These are phyloP conservation scores for Phoma sp. DNA, from an alignment of 2,329 filamentous ascomycete genomes.

Conservation along the genomic window DNA sequence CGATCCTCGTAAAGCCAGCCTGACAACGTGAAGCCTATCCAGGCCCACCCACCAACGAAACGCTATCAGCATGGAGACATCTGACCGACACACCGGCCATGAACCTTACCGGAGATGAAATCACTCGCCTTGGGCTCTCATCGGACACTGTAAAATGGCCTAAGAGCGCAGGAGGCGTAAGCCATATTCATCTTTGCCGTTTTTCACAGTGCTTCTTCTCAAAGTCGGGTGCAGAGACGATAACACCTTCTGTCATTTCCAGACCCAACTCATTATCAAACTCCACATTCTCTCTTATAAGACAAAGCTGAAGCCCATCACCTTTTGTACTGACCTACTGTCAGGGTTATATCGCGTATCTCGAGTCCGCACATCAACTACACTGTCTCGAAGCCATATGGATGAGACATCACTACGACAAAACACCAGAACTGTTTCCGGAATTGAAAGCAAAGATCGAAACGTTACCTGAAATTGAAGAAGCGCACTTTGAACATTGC, in stretches of 20 bases:
- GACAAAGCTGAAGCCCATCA: too few species aligned
- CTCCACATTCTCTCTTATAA: too few species aligned
- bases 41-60: not conserved
- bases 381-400: slow-evolving; percentile 11
- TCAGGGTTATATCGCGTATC: slow-evolving; percentile 10
- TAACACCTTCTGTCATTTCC: too few species aligned
- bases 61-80: slow-evolving; percentile 2
- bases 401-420: slow-evolving; percentile 9
- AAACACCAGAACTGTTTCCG: slow-evolving; percentile 6
- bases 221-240: too few species aligned
- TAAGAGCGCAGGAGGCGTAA: not conserved
- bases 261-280: too few species aligned
- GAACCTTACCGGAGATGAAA: slow-evolving; percentile 6
- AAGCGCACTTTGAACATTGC: slow-evolving; percentile 12
- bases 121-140: not conserved
- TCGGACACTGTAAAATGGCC: not conserved
- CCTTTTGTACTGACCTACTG: too few species aligned
- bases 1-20: not conserved
- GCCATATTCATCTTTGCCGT: too few species aligned
- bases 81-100: slow-evolving; percentile 7
- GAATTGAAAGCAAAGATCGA: not conserved
- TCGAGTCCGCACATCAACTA: slow-evolving; percentile 9
- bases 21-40: not conserved
- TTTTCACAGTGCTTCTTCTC: too few species aligned
- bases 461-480: slow-evolving; percentile 4